Percentiles rank a stretch among this genome's conserved stretches.
phyloP scores from a whole-genome alignment of 495 filamentous ascomycete genomes.

The Tuber umbilicatum region DNA sequence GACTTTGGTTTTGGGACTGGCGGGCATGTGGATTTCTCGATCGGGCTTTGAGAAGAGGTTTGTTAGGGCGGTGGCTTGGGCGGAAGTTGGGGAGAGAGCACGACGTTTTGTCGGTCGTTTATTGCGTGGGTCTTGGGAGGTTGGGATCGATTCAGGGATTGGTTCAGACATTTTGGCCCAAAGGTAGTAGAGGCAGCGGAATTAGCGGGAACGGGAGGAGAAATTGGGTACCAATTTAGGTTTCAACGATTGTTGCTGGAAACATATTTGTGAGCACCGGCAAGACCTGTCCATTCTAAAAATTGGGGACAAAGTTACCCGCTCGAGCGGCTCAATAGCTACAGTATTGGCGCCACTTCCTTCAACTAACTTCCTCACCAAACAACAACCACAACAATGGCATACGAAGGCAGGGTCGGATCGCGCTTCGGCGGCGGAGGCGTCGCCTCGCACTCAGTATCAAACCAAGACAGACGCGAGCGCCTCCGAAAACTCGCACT shows the following conservation, averaged over 20 bases:
- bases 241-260: not conserved
- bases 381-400: constrained; percentile 46
- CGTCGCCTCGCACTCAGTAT: constrained; percentile 84
- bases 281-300: not conserved
- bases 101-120: constrained; percentile 71
- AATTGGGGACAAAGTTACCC: not conserved
- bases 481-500: constrained; percentile 95
- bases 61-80: constrained; percentile 60
- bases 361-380: not conserved
- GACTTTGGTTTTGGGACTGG: constrained; percentile 19
- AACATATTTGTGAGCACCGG: not conserved
- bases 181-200: not conserved
- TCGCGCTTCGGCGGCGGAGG: constrained; percentile 98
- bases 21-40: constrained; percentile 60
- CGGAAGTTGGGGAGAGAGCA: constrained; percentile 58
- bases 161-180: not conserved
- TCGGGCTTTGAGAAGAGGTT: constrained; percentile 77
- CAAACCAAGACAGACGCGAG: constrained; percentile 94
- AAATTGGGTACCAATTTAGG: not conserved
- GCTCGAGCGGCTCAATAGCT: not conserved
- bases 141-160: constrained; percentile 36
- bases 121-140: constrained; percentile 68
- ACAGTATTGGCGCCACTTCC: too few relatives aligned
- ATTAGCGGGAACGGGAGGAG: too few relatives aligned
- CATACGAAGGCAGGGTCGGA: constrained; percentile 83